Evolutionary conservation across 805 yeast genomes (phyloP), one percentile per base, ranked within the genome.

Genomic region (Allodekkera sacchari): DNA sequence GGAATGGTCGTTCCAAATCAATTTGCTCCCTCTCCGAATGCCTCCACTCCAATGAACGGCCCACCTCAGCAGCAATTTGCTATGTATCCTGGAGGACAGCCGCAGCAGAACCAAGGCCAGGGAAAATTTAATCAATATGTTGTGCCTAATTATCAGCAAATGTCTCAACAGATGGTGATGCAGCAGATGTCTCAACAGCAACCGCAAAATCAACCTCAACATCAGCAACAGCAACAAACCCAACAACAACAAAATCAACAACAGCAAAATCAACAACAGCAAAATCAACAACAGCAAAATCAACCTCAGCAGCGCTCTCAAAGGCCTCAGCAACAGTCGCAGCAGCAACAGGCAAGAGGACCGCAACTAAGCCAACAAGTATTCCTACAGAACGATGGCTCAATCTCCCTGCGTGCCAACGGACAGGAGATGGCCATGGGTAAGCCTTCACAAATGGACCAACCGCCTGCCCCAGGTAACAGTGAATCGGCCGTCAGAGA

Each of bases 401-500:
- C n/a, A n/a, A n/a, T n/a, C n/a, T n/a, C n/a, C n/a, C n/a, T n/a
- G n/a, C n/a, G n/a, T n/a, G n/a, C n/a, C n/a, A n/a, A n/a, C n/a
- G n/a, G n/a, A n/a, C n/a, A n/a, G n/a, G n/a, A n/a, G n/a, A n/a
- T n/a, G n/a, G n/a, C n/a, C n/a, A n/a, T n/a, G n/a, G n/a, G n/a
- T n/a, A n/a, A n/a, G 24, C 45, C 12, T 20, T 20, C 22, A 25
- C 41, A 39, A 17, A 39, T 23, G 24, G 34, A 40, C 27, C 36
- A 48, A 27, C 15, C 33, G 34, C 47, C 31, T 6, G 35, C 25
- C 20, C 34, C 24, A 14, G 26, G 41, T 19, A 42, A 31, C 22
- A 42, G 63, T 59, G 53, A 44, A 35, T 68, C 66, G 45, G 88
- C 89, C 2, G 59, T 83, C 24, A 83, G 79, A 45, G 94, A 83